Evolutionary conservation across 768 basidiomycete genomes (phyloP).

Genomic region (Boletus edulis): DNA sequence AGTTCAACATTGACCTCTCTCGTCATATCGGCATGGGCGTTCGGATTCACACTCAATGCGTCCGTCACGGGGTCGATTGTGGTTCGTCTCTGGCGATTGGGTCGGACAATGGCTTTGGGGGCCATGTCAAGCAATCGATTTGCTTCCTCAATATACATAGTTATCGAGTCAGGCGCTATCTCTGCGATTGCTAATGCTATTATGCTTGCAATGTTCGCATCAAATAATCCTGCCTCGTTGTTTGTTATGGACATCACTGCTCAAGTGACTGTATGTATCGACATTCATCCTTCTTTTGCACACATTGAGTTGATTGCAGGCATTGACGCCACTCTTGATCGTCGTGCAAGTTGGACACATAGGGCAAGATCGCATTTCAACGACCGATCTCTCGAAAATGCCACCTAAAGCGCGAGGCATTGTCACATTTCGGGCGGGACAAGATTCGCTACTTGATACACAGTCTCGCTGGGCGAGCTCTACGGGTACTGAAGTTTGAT

Average conservation of each 20-base stretch:
- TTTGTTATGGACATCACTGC: neutral
- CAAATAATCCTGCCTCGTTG: neutral
- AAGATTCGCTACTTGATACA: too few relatives aligned
- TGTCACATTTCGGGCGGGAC: neutral
- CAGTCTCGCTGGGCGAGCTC: too few relatives aligned
- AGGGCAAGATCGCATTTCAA: neutral
- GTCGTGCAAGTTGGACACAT: neutral
- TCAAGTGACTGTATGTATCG: neutral
- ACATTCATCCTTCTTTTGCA: neutral
- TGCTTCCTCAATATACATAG: neutral
- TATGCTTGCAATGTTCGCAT: neutral
- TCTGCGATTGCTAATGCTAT: too few relatives aligned
- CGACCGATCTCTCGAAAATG: neutral
- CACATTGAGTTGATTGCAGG: neutral
- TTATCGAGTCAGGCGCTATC: slow-evolving; percentile 1
- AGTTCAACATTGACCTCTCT: neutral
- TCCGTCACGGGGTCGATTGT: neutral
- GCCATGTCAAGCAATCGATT: neutral
- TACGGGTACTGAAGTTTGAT: too few relatives aligned
- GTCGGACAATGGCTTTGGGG: neutral
- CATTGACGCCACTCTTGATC: neutral
- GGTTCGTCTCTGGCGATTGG: neutral
- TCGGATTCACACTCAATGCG: neutral
- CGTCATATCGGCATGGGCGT: neutral
- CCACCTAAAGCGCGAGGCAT: neutral